A percentile compares a stretch with the other conserved stretches of the same genome.
These are phyloP conservation scores for Ceriops decandra DNA, from an alignment of 345 rosid genomes.

Conservation along the genomic window DNA sequence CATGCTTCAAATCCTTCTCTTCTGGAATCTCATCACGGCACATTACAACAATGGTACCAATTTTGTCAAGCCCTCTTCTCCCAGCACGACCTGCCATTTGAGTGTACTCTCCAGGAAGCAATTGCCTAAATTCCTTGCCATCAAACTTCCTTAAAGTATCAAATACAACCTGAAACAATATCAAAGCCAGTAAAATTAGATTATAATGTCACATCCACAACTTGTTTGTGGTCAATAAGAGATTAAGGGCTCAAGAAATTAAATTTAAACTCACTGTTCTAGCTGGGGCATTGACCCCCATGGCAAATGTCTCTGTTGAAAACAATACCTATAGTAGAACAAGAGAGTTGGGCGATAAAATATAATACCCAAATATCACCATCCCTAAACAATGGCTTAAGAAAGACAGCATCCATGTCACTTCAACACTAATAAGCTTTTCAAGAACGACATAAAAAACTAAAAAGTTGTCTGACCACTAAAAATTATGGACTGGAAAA, in stretches of 20 bases:
- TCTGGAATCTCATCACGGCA: constrained; percentile 94
- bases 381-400: constrained; percentile 1
- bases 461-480: not conserved
- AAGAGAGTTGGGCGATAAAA: constrained; percentile 15
- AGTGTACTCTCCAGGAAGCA: constrained; percentile 97
- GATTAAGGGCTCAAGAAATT: not conserved
- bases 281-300: constrained; percentile 99
- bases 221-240: not conserved
- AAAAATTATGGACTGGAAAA: not conserved
- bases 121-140: constrained; percentile 79
- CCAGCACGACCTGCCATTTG: constrained; percentile 99
- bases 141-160: constrained; percentile 89
- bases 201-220: not conserved
- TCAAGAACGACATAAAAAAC: not conserved
- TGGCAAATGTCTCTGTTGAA: constrained; percentile 98
- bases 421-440: constrained; percentile 4
- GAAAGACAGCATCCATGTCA: constrained; percentile 6
- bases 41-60: constrained; percentile 89
- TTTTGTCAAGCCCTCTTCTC: constrained; percentile 93
- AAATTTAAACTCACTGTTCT: constrained; percentile 67
- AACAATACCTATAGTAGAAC: constrained; percentile 65
- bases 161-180: constrained; percentile 69
- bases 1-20: constrained; percentile 54
- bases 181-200: constrained; percentile 19
- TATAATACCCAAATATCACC: not conserved